phyloP scores from a whole-genome alignment of 2,329 filamentous ascomycete genomes.

The Juglanconis oblonga region DNA sequence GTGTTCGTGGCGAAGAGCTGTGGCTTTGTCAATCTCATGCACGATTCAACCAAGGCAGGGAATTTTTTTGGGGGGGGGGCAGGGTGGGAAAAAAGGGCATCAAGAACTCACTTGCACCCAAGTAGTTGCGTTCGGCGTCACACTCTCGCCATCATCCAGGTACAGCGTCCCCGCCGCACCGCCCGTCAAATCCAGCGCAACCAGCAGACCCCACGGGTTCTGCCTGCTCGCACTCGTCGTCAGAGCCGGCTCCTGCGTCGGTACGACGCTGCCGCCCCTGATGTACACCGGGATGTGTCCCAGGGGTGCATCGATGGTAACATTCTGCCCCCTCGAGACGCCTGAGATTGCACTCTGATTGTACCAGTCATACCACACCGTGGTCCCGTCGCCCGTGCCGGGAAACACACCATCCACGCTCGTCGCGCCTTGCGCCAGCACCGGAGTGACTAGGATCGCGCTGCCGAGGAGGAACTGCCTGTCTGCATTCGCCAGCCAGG shows the following conservation, averaged over 20 bases:
- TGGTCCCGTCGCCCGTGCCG: conserved; percentile 50
- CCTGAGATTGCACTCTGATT: conserved; percentile 52
- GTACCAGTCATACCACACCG: conserved; percentile 79
- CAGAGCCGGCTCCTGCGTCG: conserved; percentile 64
- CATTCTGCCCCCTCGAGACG: conserved; percentile 33
- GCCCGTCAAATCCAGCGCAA: conserved; percentile 54
- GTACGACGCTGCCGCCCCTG: conserved; percentile 65
- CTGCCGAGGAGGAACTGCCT: conserved; percentile 70
- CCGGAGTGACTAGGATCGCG: conserved; percentile 64
- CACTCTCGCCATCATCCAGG: conserved; percentile 71
- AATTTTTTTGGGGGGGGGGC: not conserved
- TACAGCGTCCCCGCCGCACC: conserved; percentile 63
- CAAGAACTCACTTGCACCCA: conserved; percentile 43
- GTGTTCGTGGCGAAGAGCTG: conserved; percentile 41
- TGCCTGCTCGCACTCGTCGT: conserved; percentile 62
- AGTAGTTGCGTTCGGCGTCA: conserved; percentile 53
- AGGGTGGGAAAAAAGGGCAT: not conserved
- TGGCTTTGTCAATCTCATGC: conserved; percentile 2
- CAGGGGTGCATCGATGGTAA: conserved; percentile 46
- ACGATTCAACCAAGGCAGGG: not conserved
- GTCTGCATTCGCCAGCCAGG: conserved; percentile 62
- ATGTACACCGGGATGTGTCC: conserved; percentile 71
- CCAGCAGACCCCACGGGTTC: conserved; percentile 66
- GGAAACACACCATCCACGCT: conserved; percentile 69
- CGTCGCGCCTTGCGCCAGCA: conserved; percentile 59